Conservation (phyloP, 2,329 filamentous ascomycete genomes). For the Drechslera avenae region DNA sequence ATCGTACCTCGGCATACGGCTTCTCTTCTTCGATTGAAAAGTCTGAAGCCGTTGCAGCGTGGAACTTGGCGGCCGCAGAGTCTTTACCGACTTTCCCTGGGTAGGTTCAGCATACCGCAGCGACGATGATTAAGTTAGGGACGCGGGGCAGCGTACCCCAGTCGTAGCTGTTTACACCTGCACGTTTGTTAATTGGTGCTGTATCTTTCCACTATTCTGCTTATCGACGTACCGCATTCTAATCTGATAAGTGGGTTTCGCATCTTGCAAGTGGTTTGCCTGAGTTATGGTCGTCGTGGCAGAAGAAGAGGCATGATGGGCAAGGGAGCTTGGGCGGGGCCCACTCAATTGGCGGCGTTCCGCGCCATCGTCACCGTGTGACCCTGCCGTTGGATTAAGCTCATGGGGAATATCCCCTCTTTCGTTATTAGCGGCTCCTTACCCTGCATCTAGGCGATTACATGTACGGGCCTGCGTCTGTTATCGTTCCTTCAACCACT, state of each 20-base stretch:
- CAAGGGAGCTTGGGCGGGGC: conserved; percentile 22
- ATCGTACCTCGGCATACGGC: conserved; percentile 85
- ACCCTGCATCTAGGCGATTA: conserved; percentile 20
- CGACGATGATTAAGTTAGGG: conserved; percentile 17
- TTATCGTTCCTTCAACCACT: conserved; percentile 6
- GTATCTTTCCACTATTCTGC: conserved; percentile 11
- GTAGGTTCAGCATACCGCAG: conserved; percentile 35
- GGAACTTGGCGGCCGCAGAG: conserved; percentile 88
- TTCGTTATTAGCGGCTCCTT: conserved; percentile 25
- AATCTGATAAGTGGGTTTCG: conserved; percentile 80
- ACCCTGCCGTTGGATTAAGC: conserved; percentile 26
- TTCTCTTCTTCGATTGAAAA: conserved; percentile 83
- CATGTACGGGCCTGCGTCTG: conserved; percentile 6
- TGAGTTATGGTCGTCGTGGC: conserved; percentile 12
- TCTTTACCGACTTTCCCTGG: conserved; percentile 82
- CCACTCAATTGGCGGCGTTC: conserved; percentile 17
- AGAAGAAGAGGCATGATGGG: conserved; percentile 13
- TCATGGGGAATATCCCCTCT: conserved; percentile 26
- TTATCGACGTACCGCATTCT: conserved; percentile 64
- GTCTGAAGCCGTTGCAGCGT: conserved; percentile 78
- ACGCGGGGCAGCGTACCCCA: conserved; percentile 68
- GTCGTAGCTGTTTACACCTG: conserved; percentile 96
- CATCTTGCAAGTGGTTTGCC: conserved; percentile 29
- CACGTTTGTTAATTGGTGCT: conserved; percentile 29
- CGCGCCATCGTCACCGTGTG: conserved; percentile 22